Evolutionary conservation across 2,329 filamentous ascomycete genomes (phyloP), one percentile per base, ranked within the genome.

Genomic region (Colletotrichum ledebouriae): DNA sequence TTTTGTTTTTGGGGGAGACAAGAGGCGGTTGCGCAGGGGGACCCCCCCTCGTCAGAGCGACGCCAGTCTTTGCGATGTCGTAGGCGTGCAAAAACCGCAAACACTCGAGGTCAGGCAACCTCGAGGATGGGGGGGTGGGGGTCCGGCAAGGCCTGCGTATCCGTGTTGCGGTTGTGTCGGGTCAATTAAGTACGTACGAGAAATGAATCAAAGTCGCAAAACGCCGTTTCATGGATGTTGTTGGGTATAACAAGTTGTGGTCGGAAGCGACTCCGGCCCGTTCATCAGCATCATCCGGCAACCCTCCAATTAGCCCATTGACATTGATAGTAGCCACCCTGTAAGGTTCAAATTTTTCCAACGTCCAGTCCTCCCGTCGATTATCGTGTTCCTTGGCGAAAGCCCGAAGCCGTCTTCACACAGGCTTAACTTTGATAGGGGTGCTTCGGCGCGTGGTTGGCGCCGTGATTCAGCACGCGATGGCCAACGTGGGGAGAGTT

Each of bases 191-290:
- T 65, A 59, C 55, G 55, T 65, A 59, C 65, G 61, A 65, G 61
- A 65, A 64, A 53, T 59, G 47, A 65, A 65, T 59, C 49, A 49
- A 59, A 65, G 59, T 65, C 55, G 61, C 65, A 64, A 58, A 68
- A 68, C 65, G 65, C 65, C 65, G 53, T 39, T 65, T 59, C 59
- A 63, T 67, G 53, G 34, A 56, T 65, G 34, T n/a, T 46, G 12
- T 46, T 52, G 39, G 59, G 59, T 63, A 62, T 62, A 44, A 37
- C 37, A 34, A 22, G 49, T 62, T 20, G 39, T 62, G 47, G 37
- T 34, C 37, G 44, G 17, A 37, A 60, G 11, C 44, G 58, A 37
- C 41, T 37, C 37, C 49, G 61, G 47, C 53, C 52, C 59, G 46
- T 37, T 59, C 57, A 46, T 59, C 57, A 39, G 41, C 44, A 34